Conservation (phyloP, 768 basidiomycete species). For the Serendipita sp. region DNA sequence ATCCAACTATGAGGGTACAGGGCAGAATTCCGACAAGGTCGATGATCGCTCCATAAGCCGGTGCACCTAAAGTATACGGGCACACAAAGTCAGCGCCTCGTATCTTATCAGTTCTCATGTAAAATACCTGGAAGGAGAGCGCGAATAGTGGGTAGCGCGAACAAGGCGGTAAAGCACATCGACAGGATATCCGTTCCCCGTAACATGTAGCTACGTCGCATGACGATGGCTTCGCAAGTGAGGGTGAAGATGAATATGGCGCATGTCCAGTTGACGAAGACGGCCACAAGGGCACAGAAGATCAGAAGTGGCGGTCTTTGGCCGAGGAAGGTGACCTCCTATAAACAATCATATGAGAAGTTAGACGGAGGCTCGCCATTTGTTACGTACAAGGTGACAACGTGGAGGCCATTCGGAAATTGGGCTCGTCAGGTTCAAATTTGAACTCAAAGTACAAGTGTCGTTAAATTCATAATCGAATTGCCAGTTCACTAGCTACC, state of each 20-base stretch:
- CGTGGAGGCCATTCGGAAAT: not conserved
- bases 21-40: not conserved
- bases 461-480: not conserved
- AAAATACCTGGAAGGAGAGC: not conserved
- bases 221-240: not conserved
- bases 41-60: not conserved
- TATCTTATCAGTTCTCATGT: too few relatives aligned
- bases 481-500: not conserved
- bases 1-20: not conserved
- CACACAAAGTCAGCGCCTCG: too few relatives aligned
- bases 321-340: not conserved
- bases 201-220: not conserved
- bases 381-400: not conserved
- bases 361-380: not conserved
- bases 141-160: not conserved
- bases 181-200: not conserved
- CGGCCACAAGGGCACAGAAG: not conserved
- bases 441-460: not conserved
- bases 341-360: not conserved
- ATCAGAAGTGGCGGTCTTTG: not conserved
- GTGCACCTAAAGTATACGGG: not conserved
- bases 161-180: not conserved
- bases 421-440: not conserved
- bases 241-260: conserved; percentile 3
- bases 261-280: conserved; percentile 3